A percentile compares a stretch with the other conserved stretches of the same genome.
phyloP scores from a whole-genome alignment of 176 grass and related monocot species.

The Zea mays region Zm-B73-REFERENCE-NAM-5.0 NC_050100.1:76556501-76557000 shows the following conservation, averaged over 20 bases:
- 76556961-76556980: too few species aligned
- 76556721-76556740: conserved; percentile 27
- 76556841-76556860: conserved; percentile 35
- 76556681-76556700: background rate
- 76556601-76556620: conserved; percentile 17
- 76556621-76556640: conserved; percentile 13
- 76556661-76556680: background rate
- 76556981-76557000: too few species aligned
- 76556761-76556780: conserved; percentile 42
- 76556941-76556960: too few species aligned
- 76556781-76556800: conserved; percentile 4
- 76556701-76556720: conserved; percentile 37
- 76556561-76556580: too few species aligned
- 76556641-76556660: conserved; percentile 6
- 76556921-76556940: background rate
- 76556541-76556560: background rate
- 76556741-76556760: conserved; percentile 19
- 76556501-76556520: background rate
- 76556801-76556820: background rate
- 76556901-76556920: background rate
- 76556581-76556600: conserved; percentile 9
- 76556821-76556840: conserved; percentile 16
- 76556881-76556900: conserved; percentile 20
- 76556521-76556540: background rate
- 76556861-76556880: background rate